These are phyloP conservation scores for Ceratobasidium sp. DNA, from an alignment of 1,284 basidiomycete genomes.

Conservation along the genomic window DNA sequence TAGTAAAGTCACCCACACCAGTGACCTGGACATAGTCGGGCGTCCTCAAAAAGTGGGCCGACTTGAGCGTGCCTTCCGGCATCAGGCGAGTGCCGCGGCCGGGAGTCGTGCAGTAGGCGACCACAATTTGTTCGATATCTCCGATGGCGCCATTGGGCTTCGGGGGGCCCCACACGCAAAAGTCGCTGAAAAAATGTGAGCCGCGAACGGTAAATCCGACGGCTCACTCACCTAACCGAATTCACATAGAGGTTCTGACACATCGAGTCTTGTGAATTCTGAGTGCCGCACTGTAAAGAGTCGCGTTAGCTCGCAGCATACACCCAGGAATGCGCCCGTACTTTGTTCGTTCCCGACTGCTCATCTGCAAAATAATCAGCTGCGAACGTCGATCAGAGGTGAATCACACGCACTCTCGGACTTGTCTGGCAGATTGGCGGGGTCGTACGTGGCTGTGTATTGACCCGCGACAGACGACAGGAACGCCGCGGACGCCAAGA, in stretches of 20 bases:
- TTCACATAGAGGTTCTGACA: slow-evolving; percentile 52
- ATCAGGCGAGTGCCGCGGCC: slow-evolving; percentile 62
- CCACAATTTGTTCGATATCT: slow-evolving; percentile 54
- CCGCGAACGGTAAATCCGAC: neutral
- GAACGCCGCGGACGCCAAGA: slow-evolving; percentile 39
- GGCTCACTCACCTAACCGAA: slow-evolving; percentile 17
- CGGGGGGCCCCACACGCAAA: slow-evolving; percentile 49
- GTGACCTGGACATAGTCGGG: slow-evolving; percentile 52
- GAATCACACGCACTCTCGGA: slow-evolving; percentile 50
- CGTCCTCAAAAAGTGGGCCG: slow-evolving; percentile 63
- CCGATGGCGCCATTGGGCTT: slow-evolving; percentile 52
- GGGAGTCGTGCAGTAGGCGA: slow-evolving; percentile 55
- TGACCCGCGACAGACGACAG: slow-evolving; percentile 34
- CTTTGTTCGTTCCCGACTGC: slow-evolving; percentile 54
- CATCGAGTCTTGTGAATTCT: slow-evolving; percentile 52
- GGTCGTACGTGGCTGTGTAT: slow-evolving; percentile 51
- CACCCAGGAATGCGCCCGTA: neutral
- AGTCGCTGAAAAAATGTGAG: slow-evolving; percentile 32
- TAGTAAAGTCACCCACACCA: slow-evolving; percentile 54
- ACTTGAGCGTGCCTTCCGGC: slow-evolving; percentile 60
- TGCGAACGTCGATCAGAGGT: neutral
- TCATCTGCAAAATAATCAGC: slow-evolving; percentile 49
- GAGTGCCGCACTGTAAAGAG: slow-evolving; percentile 55
- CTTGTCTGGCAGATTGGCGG: slow-evolving; percentile 47
- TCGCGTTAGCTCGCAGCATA: neutral